phyloP scores from a whole-genome alignment of 129 eudicot species.

The Scalesia atractyloides region DNA sequence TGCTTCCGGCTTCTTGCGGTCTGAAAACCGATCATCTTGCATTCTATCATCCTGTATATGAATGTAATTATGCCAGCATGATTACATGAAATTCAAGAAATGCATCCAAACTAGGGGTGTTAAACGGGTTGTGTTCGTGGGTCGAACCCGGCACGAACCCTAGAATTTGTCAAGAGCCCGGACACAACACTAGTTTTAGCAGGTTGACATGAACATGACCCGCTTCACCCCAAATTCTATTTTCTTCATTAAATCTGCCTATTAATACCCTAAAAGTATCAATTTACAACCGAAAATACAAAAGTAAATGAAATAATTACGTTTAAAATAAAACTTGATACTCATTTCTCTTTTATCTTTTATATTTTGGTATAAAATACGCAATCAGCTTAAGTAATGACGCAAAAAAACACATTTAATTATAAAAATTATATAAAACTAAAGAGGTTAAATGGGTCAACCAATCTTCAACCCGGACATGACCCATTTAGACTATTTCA shows the following conservation, averaged over 20 bases:
- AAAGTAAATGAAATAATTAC: neutral
- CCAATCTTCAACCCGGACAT: neutral
- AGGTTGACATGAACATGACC: neutral
- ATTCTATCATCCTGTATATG: slow-evolving; percentile 33
- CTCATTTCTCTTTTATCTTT: neutral
- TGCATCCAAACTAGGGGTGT: neutral
- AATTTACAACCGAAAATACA: neutral
- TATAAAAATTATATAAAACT: neutral
- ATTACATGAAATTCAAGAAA: neutral
- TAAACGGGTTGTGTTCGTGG: neutral
- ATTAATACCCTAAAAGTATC: neutral
- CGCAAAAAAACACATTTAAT: neutral
- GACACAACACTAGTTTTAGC: neutral
- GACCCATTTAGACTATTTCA: neutral
- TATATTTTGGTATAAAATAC: neutral
- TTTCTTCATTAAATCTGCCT: neutral
- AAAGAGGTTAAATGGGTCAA: neutral
- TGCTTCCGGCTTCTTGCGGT: slow-evolving; percentile 40
- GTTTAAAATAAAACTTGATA: neutral
- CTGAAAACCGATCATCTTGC: slow-evolving; percentile 35
- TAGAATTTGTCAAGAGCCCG: neutral
- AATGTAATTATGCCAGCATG: neutral
- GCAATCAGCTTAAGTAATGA: neutral
- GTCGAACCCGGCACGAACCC: neutral
- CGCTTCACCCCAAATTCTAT: neutral